Conservation (phyloP, 768 basidiomycete genomes). For the Hericium erinaceus region DNA sequence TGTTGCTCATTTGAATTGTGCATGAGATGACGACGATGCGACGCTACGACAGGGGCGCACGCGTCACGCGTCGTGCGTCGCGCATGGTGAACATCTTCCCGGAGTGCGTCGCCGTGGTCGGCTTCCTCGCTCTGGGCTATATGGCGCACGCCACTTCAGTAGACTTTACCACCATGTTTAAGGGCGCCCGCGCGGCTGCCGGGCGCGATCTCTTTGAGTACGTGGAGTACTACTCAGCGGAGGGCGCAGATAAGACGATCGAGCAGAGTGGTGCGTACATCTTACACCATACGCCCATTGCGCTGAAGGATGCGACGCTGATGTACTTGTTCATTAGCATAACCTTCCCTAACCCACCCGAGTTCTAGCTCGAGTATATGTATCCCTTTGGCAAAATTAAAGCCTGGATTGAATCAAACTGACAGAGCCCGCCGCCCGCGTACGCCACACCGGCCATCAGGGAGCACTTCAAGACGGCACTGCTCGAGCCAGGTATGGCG, state of each 20-base stretch:
- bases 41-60: conserved; percentile 26
- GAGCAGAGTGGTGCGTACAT: conserved; percentile 24
- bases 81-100: conserved; percentile 30
- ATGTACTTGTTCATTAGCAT: conserved; percentile 31
- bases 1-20: neutral
- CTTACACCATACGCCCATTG: neutral
- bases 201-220: conserved; percentile 34
- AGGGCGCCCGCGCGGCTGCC: conserved; percentile 19
- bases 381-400: conserved; percentile 27
- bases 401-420: conserved; percentile 15
- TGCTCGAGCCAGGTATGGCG: conserved; percentile 23
- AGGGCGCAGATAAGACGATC: conserved; percentile 23
- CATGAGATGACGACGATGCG: no score
- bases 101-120: conserved; percentile 32
- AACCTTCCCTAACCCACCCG: conserved; percentile 20
- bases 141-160: conserved; percentile 13
- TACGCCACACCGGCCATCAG: conserved; percentile 27
- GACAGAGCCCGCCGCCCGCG: conserved; percentile 11
- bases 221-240: conserved; percentile 28
- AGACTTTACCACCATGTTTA: conserved; percentile 19
- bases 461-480: conserved; percentile 13
- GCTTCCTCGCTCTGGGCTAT: conserved; percentile 28
- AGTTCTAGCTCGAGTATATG: conserved; percentile 24
- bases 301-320: neutral
- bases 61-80: conserved; percentile 15